A percentile compares a stretch with the other conserved stretches of the same genome.
These are phyloP conservation scores for Ophiostoma sp. DNA, from an alignment of 2,329 filamentous ascomycete species.

Conservation along the genomic window DNA sequence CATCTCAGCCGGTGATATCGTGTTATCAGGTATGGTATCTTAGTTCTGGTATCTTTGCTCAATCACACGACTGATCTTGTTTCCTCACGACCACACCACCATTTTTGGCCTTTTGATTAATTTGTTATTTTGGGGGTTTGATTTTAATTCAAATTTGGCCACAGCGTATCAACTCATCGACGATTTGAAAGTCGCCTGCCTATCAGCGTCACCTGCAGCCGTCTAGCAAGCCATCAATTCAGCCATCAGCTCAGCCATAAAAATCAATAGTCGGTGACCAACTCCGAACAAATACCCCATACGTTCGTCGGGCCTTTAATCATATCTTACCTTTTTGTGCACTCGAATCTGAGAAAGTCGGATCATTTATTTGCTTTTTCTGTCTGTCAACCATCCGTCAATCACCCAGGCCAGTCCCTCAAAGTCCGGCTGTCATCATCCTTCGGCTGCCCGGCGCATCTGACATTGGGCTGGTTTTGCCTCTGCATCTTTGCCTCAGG, in stretches of 20 bases:
- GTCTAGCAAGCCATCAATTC: not conserved
- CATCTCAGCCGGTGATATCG: conserved; percentile 8
- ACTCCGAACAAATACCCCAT: conserved; percentile 3
- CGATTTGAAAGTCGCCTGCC: conserved; percentile 2
- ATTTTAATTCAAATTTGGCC: not conserved
- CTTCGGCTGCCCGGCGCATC: not conserved
- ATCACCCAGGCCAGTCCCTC: not conserved
- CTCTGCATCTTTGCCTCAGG: not conserved
- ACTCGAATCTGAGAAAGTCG: not conserved
- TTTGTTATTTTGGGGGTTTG: no score
- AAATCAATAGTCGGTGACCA: not conserved
- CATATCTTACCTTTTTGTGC: not conserved
- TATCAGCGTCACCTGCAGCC: conserved; percentile 2
- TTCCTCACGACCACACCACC: conserved; percentile 6
- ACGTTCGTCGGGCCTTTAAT: conserved; percentile 1
- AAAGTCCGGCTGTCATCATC: not conserved
- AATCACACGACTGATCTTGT: conserved; percentile 2
- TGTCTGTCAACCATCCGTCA: not conserved
- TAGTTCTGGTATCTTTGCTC: not conserved
- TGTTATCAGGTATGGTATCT: not conserved
- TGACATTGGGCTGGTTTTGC: not conserved
- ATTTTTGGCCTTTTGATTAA: not conserved
- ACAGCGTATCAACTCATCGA: not conserved
- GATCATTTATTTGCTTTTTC: not conserved
- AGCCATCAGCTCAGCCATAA: not conserved